Percentiles rank a stretch among this genome's conserved stretches.
phyloP scores from a whole-genome alignment of 345 rosid species.

The Salix koriyanagi region DNA sequence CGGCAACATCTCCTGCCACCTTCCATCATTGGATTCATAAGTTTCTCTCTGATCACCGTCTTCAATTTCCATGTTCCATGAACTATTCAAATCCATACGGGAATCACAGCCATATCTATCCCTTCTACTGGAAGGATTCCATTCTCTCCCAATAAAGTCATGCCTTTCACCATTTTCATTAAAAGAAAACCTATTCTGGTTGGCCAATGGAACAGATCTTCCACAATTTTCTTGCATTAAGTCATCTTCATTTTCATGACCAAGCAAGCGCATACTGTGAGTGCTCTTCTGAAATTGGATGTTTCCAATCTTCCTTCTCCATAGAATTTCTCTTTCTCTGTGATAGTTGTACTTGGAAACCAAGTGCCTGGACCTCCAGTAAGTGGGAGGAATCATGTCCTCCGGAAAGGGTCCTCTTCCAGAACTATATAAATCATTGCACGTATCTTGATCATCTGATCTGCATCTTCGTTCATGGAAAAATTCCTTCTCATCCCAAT shows the following conservation, averaged over 20 bases:
- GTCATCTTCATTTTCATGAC: constrained; percentile 23
- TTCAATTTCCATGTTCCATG: constrained; percentile 26
- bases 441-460: constrained; percentile 20
- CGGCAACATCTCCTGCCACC: constrained; percentile 19
- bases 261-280: constrained; percentile 21
- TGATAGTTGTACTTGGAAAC: constrained; percentile 19
- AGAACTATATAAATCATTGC: constrained; percentile 21
- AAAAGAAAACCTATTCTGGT: constrained; percentile 26
- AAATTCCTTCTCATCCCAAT: constrained; percentile 25
- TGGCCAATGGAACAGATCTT: constrained; percentile 23
- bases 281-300: constrained; percentile 24
- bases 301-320: constrained; percentile 29
- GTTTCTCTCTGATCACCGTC: constrained; percentile 30
- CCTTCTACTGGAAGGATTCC: constrained; percentile 29
- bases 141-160: constrained; percentile 28
- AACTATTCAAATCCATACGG: constrained; percentile 31
- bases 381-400: constrained; percentile 25
- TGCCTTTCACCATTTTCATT: constrained; percentile 24
- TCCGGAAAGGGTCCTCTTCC: constrained; percentile 14
- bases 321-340: constrained; percentile 20
- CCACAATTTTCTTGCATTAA: constrained; percentile 20
- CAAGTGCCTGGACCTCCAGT: constrained; percentile 23
- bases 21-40: constrained; percentile 20
- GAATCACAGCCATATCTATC: constrained; percentile 25
- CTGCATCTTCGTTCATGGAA: constrained; percentile 22